Conservation (phyloP, 2,329 filamentous ascomycete species). For the Metarhizium robertsii region DNA sequence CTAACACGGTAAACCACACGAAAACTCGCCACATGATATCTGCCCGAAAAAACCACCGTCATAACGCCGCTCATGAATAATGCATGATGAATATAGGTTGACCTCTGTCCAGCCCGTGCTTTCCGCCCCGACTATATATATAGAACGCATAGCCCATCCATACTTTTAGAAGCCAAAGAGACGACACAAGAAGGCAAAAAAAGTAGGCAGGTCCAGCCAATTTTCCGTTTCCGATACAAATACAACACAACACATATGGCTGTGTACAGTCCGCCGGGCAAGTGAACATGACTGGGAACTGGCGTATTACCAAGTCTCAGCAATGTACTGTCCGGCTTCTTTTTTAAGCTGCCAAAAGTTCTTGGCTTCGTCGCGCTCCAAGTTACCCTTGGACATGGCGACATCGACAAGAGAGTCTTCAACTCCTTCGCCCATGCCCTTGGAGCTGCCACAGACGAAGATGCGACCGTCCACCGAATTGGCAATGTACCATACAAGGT, state of each 20-base stretch:
- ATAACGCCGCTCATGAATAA: background rate
- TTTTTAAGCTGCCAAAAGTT: constrained; percentile 90
- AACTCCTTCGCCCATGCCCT: constrained; percentile 96
- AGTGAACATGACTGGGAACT: background rate
- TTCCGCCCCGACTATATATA: background rate
- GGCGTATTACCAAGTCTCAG: constrained; percentile 56
- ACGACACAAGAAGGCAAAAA: background rate
- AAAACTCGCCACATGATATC: background rate
- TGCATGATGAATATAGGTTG: background rate
- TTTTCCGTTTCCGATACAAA: background rate
- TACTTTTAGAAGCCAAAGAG: background rate
- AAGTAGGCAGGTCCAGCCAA: background rate
- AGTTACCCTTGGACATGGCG: constrained; percentile 83
- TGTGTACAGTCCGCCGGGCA: background rate
- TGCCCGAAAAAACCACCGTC: background rate
- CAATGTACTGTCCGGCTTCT: constrained; percentile 90
- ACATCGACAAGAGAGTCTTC: constrained; percentile 81
- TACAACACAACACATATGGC: background rate
- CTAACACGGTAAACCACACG: background rate
- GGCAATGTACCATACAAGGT: constrained; percentile 97
- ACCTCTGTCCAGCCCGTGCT: background rate
- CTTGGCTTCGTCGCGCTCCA: constrained; percentile 71
- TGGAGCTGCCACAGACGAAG: constrained; percentile 91
- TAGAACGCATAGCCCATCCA: background rate
- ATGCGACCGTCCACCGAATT: constrained; percentile 92